Conservation (phyloP, 164 flowering plant species). For the Magnolia sinica region DNA sequence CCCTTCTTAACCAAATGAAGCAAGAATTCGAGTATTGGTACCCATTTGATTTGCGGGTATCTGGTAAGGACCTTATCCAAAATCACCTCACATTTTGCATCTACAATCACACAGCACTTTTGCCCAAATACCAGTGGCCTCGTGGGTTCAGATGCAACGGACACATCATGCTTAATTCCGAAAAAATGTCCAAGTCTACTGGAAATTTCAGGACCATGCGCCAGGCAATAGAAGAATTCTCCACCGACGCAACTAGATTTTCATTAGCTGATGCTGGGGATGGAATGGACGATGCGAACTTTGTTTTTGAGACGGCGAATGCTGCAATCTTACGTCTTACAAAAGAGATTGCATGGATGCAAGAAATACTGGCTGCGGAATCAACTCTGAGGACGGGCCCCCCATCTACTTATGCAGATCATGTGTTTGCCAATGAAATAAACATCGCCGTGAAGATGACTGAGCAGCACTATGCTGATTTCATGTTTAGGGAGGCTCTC, state of each 20-base stretch:
- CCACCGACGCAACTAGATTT: constrained; percentile 89
- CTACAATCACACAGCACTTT: constrained; percentile 81
- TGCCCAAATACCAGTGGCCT: constrained; percentile 73
- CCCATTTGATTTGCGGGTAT: constrained; percentile 86
- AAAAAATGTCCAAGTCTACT: constrained; percentile 96
- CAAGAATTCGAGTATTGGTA: constrained; percentile 94
- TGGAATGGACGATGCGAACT: constrained; percentile 94
- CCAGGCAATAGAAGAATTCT: constrained; percentile 80
- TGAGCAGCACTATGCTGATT: constrained; percentile 53
- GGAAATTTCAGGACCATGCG: constrained; percentile 89
- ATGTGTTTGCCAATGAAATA: constrained; percentile 77
- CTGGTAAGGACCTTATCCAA: constrained; percentile 92
- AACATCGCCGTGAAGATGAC: constrained; percentile 66
- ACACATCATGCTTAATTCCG: constrained; percentile 84
- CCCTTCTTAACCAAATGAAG: constrained; percentile 71
- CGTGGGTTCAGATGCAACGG: constrained; percentile 85
- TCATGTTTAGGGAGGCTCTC: constrained; percentile 84
- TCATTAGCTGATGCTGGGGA: constrained; percentile 96
- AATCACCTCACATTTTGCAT: constrained; percentile 84
- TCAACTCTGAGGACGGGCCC: constrained; percentile 54
- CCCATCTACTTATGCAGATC: constrained; percentile 71
- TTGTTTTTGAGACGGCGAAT: constrained; percentile 85
- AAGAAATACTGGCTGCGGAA: constrained; percentile 67
- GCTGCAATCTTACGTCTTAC: constrained; percentile 81
- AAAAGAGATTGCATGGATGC: constrained; percentile 85